A percentile compares a stretch with the other conserved stretches of the same genome.
Conservation (phyloP, 257 asterid genomes). For the Plantago ovata region DNA sequence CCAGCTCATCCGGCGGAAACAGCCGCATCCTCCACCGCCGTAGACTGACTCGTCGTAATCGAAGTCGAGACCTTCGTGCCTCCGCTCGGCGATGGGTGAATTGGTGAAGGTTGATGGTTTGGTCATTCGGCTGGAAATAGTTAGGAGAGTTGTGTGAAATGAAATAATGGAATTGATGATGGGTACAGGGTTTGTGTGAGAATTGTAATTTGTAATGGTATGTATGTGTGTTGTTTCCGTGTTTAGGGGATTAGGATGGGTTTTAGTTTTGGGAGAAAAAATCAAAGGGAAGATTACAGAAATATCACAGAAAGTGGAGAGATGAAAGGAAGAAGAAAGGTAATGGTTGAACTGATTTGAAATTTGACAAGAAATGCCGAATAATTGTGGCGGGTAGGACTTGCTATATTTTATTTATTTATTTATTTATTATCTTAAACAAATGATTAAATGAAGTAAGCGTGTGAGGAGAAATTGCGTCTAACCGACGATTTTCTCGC, state of each 20-base stretch:
- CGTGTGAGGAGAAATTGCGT: too few relatives aligned
- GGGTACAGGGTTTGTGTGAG: neutral
- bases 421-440: too few relatives aligned
- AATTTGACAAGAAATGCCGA: too few relatives aligned
- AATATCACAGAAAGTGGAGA: conserved; percentile 6
- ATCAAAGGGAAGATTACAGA: conserved; percentile 13
- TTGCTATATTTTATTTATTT: too few relatives aligned
- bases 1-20: conserved; percentile 30
- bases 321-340: neutral
- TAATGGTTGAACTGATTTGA: too few relatives aligned
- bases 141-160: neutral
- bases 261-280: neutral
- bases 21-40: conserved; percentile 28
- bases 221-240: conserved; percentile 7
- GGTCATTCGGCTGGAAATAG: neutral
- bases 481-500: too few relatives aligned
- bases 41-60: conserved; percentile 7
- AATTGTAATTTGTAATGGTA: neutral
- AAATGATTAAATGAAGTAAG: too few relatives aligned
- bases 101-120: conserved; percentile 10
- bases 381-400: too few relatives aligned
- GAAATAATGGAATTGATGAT: neutral
- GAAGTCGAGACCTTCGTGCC: neutral
- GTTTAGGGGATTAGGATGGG: conserved; percentile 13
- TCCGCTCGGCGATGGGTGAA: conserved; percentile 22